These are phyloP conservation scores for Microsporum ferrugineum DNA, from an alignment of 2,329 filamentous ascomycete species.

Conservation along the genomic window DNA sequence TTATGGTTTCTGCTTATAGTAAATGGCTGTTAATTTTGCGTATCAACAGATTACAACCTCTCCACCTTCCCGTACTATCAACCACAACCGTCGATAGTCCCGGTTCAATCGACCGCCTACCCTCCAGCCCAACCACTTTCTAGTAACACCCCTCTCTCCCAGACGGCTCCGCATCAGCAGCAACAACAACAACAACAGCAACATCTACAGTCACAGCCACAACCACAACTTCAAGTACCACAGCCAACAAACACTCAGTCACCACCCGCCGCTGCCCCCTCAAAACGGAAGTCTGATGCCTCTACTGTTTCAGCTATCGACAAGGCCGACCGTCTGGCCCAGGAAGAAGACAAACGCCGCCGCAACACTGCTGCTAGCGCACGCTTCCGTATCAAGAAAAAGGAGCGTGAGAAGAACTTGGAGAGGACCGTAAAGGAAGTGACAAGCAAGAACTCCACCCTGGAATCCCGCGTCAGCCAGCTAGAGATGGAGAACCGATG, in stretches of 20 bases:
- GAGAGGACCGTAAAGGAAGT: constrained; percentile 75
- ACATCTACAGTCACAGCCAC: constrained; percentile 4
- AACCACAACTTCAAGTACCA: not conserved
- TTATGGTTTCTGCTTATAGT: not conserved
- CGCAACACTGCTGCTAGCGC: constrained; percentile 82
- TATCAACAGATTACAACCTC: constrained; percentile 13
- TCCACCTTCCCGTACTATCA: constrained; percentile 12
- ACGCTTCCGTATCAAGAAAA: constrained; percentile 90
- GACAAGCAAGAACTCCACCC: constrained; percentile 60
- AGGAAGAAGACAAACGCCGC: constrained; percentile 81
- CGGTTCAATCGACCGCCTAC: constrained; percentile 9
- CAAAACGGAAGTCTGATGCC: constrained; percentile 12
- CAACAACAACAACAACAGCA: not conserved
- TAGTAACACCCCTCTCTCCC: not conserved
- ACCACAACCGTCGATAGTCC: constrained; percentile 7
- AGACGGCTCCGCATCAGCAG: not conserved
- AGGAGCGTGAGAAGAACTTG: constrained; percentile 79
- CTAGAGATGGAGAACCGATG: constrained; percentile 77
- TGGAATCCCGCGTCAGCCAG: constrained; percentile 63
- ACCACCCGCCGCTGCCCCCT: not conserved
- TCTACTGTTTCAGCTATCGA: constrained; percentile 45
- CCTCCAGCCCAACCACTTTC: not conserved
- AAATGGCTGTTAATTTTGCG: too few relatives aligned
- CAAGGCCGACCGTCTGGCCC: constrained; percentile 59
- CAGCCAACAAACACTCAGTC: not conserved